These are phyloP conservation scores for Fusarium heterosporum DNA, from an alignment of 2,329 filamentous ascomycete species.

Conservation along the genomic window DNA sequence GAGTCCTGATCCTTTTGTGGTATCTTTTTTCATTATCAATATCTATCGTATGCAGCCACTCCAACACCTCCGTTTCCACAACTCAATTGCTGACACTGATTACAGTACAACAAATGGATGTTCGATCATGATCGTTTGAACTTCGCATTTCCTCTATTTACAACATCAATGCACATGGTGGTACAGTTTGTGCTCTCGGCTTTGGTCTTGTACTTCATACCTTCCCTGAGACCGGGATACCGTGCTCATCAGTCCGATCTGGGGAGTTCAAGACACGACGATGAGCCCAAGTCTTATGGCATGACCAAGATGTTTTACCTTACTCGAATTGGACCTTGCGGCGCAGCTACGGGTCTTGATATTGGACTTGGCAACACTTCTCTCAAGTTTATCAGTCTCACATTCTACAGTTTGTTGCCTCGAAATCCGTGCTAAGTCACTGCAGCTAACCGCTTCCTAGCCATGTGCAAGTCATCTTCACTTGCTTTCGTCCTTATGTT, in stretches of 20 bases:
- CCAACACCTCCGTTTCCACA: not conserved
- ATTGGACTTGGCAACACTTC: constrained; percentile 97
- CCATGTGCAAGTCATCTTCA: constrained; percentile 99
- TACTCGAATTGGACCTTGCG: constrained; percentile 91
- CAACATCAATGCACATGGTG: constrained; percentile 93
- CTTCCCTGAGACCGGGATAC: constrained; percentile 78
- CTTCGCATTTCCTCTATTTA: constrained; percentile 95
- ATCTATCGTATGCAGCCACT: constrained; percentile 75
- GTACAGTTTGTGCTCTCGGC: constrained; percentile 88
- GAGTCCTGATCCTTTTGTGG: constrained; percentile 87
- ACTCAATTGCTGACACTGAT: constrained; percentile 35
- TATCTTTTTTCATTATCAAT: constrained; percentile 92
- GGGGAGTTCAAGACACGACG: constrained; percentile 63
- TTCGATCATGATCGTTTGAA: constrained; percentile 86
- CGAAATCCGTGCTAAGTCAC: not conserved
- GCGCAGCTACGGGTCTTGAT: constrained; percentile 91
- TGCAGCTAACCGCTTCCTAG: constrained; percentile 52
- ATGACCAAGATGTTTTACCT: constrained; percentile 94
- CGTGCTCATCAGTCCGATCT: constrained; percentile 58
- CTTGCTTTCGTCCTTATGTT: constrained; percentile 95
- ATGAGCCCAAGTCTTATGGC: constrained; percentile 67
- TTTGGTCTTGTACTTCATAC: constrained; percentile 83
- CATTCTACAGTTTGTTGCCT: constrained; percentile 82
- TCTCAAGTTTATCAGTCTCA: constrained; percentile 94
- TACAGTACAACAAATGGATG: constrained; percentile 99